Evolutionary conservation across 2,329 filamentous ascomycete genomes (phyloP).

Genomic region (Ophiocordyceps sinensis): DNA sequence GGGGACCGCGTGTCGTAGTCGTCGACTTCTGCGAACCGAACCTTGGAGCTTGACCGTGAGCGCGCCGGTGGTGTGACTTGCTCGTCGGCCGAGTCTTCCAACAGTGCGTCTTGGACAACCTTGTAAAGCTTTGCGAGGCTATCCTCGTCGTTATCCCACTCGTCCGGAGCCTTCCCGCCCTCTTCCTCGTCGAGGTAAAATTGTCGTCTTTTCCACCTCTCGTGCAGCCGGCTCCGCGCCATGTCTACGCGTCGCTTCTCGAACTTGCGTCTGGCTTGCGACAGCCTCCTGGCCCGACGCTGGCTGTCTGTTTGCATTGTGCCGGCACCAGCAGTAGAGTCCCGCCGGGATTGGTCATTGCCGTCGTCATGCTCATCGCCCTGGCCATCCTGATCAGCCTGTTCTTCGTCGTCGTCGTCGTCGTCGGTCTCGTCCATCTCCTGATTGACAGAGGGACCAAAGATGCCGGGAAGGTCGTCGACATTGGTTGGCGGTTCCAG

Average conservation of each 20-base stretch:
- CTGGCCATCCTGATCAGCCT: conserved; percentile 9
- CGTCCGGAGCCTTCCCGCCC: conserved; percentile 48
- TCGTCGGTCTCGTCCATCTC: conserved; percentile 11
- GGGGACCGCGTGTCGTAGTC: conserved; percentile 57
- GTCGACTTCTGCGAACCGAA: conserved; percentile 57
- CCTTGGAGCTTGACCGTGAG: conserved; percentile 63
- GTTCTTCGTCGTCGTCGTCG: conserved; percentile 12
- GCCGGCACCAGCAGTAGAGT: not conserved
- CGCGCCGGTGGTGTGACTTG: conserved; percentile 13
- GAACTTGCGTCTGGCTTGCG: conserved; percentile 20
- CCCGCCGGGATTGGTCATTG: conserved; percentile 8
- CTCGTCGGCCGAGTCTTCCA: conserved; percentile 20
- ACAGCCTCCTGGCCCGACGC: conserved; percentile 21
- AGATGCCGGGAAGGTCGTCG: conserved; percentile 25
- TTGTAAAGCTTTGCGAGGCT: conserved; percentile 24
- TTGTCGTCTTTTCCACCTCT: conserved; percentile 61
- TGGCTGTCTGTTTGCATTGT: conserved; percentile 22
- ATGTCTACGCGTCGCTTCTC: conserved; percentile 25
- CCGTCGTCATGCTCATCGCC: conserved; percentile 10
- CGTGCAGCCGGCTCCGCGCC: conserved; percentile 42
- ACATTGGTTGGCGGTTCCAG: conserved; percentile 30
- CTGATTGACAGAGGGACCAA: conserved; percentile 17
- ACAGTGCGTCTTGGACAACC: conserved; percentile 25
- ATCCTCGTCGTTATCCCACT: conserved; percentile 48
- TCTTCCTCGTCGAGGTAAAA: conserved; percentile 84